Base-by-base conservation (phyloP, 176 grass and related monocot species). In the Zoysia pacifica region DNA sequence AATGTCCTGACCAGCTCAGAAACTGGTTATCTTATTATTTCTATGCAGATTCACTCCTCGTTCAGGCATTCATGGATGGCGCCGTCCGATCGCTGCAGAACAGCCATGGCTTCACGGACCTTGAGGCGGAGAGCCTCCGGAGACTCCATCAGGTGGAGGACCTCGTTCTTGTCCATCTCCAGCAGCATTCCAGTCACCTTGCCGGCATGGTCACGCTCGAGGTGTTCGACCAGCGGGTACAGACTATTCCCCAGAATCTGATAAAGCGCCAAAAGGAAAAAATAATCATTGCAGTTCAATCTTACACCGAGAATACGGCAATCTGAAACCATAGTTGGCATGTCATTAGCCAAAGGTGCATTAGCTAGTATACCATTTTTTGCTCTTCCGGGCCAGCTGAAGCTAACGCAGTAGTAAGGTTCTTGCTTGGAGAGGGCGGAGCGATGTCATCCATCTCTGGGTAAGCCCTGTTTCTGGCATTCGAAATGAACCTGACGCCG, bases 151-250 rank as follows among this genome's bases (percentile, higher is more conserved):
- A 93, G 81, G 36, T 87, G 47, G 1, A 90, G 51, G 5, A 90
- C 77, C 39, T 87, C 87, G 3, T 54, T 74, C 74, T 87, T 81
- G 67, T 79, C 80, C 84, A 93, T 86, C 70, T 93, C 91, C 1
- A 90, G 74, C n/a, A 90, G 61, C 91, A 93, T 93, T 9, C 87
- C 87, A 2, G 84, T 93, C 42, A 90, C 81, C 76, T 90, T 87
- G 35, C 13, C 52, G 52, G 87, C 69, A 1, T 87, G 45, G 5
- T 61, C 67, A 28, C 1, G 67, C 36, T 87, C 81, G 2, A 86
- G 13, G 2, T 50, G 48, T 59, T 87, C 72, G 1, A 87, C 84
- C 5, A 85, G 72, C 7, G 84, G 74, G 67, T 87, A 87, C 62
- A 93, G 28, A 8, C 49, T 74, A 72, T 87, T 69, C 9, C 87